Evolutionary conservation across 2,329 filamentous ascomycete genomes (phyloP).

Genomic region (Torrubiellomyces zombiae): DNA sequence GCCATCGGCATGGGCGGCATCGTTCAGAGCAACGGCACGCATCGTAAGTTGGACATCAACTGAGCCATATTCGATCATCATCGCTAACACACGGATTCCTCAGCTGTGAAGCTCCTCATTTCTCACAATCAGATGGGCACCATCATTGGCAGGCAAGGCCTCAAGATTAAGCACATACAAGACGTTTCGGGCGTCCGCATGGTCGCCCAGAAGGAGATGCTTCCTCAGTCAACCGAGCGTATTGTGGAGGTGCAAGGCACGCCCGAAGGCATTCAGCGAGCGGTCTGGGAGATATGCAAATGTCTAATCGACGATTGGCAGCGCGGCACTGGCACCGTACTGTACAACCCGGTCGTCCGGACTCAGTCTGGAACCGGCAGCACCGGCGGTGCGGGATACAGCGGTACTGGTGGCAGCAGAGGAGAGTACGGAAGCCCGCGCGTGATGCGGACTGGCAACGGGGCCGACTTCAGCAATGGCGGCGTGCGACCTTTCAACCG

Average conservation of each 20-base stretch:
- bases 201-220: constrained; percentile 99
- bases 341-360: constrained; percentile 92
- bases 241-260: constrained; percentile 95
- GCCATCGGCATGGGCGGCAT: constrained; percentile 93
- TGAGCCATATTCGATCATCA: neutral
- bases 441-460: constrained; percentile 91
- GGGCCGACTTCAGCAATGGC: constrained; percentile 88
- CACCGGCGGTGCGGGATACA: constrained; percentile 20
- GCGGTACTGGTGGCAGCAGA: constrained; percentile 21
- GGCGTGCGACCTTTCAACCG: constrained; percentile 49
- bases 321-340: constrained; percentile 86
- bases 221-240: constrained; percentile 93
- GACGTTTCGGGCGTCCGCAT: constrained; percentile 93
- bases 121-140: constrained; percentile 99
- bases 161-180: constrained; percentile 99
- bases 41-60: constrained; percentile 64
- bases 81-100: constrained; percentile 6
- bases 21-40: constrained; percentile 73
- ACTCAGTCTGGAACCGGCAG: constrained; percentile 47
- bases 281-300: constrained; percentile 97
- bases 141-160: constrained; percentile 87
- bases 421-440: constrained; percentile 45
- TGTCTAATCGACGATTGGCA: constrained; percentile 97
- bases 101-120: constrained; percentile 93
- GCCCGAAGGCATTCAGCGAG: constrained; percentile 87